Base-by-base conservation (phyloP, 2,329 filamentous ascomycete genomes). In the Fusarium nurragi region DNA sequence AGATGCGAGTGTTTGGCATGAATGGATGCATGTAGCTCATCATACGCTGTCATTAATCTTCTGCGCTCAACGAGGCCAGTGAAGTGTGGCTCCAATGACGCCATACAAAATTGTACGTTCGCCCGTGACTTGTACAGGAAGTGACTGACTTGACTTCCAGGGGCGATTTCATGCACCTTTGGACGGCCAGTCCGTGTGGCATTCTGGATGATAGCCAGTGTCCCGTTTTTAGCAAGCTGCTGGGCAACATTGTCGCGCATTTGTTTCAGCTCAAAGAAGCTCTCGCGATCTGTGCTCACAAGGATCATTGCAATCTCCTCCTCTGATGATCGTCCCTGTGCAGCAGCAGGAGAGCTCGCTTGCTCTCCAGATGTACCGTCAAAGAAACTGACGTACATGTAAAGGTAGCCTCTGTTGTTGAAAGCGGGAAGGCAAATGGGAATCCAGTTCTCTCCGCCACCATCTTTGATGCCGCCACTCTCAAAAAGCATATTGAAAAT, bases 401-500 rank as follows among this genome's bases (percentile, higher is more conserved):
- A 97, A 2, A 99, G 84, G 74, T 97, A 99, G 23, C 95, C 96
- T 48, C 89, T 91, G 76, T 93, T 98, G 79, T 99, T 99, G 80
- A 99, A 99, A 6, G 94, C 94, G 1, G 95, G 96, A 4, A 99
- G 84, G 72, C 95, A 99, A 8, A 99, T 84, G 0, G 95, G 95
- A 44, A 98, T 94, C 95, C 95, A 99, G 71, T 94, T 97, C 77
- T 99, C 95, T 26, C 94, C 95, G 36, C 85, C 93, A 7, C 92
- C 94, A 19, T 93, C 90, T 75, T 95, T 94, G 74, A 99, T 90
- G 39, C 92, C 91, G 45, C 93, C 92, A 3, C 94, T 95, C 79
- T 97, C 94, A 72, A 99, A 99, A 3, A 99, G 87, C 96, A 99
- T 99, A 74, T 98, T 98, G 83, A 99, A 99, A 60, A 99, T 94